phyloP scores from a whole-genome alignment of 1,284 basidiomycete genomes.

The Afroboletus lepidellus region DNA sequence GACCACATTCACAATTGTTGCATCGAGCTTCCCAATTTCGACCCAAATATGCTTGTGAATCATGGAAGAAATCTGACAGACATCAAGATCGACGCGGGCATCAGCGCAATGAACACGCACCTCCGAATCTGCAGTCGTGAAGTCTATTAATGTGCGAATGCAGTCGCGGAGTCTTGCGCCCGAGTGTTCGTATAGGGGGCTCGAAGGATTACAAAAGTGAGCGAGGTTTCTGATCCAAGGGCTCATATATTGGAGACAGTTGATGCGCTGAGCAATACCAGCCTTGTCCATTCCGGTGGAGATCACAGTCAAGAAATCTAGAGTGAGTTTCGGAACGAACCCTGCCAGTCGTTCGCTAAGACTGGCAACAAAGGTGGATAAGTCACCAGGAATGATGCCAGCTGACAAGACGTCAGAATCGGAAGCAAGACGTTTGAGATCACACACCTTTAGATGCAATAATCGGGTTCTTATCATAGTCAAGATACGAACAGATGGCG shows the following conservation, averaged over 20 bases:
- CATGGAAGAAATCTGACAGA: constrained; percentile 57
- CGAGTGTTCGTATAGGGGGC: constrained; percentile 63
- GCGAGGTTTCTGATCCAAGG: constrained; percentile 86
- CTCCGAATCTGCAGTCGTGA: constrained; percentile 70
- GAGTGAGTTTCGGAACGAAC: constrained; percentile 75
- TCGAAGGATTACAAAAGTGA: constrained; percentile 68
- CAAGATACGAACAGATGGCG: constrained; percentile 75
- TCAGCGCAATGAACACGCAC: constrained; percentile 39
- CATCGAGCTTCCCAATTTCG: constrained; percentile 69
- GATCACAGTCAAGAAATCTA: constrained; percentile 86
- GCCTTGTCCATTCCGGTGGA: constrained; percentile 61
- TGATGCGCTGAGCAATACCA: constrained; percentile 54
- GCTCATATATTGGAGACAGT: constrained; percentile 75
- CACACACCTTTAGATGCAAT: constrained; percentile 63
- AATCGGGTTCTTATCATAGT: constrained; percentile 69
- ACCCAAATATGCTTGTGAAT: constrained; percentile 76
- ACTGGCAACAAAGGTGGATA: constrained; percentile 59
- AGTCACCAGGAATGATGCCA: constrained; percentile 72
- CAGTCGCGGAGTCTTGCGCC: constrained; percentile 75
- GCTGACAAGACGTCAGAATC: constrained; percentile 41
- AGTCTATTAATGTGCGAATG: constrained; percentile 70
- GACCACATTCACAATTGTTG: constrained; percentile 64
- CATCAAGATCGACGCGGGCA: constrained; percentile 11
- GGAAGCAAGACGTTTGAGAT: background rate
- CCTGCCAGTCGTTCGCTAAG: constrained; percentile 73